Base-by-base conservation (phyloP, 1,139 yeast genomes). In the Sugiyamaella novakii region DNA sequence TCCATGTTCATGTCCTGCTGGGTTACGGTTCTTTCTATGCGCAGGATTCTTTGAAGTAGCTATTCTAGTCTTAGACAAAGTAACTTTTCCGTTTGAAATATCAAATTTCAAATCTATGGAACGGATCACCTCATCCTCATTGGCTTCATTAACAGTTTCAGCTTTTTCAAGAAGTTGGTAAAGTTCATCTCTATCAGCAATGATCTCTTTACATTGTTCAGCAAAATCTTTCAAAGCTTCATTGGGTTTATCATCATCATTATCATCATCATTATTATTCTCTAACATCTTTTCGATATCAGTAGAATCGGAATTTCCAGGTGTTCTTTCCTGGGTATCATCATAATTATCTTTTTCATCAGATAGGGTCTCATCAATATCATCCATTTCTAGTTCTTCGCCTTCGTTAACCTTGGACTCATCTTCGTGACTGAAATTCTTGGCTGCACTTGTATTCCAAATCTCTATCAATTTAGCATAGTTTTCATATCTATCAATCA, bases 401-500 rank as follows among this genome's bases (percentile, higher is more conserved):
- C n/a, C n/a, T n/a, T n/a, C n/a, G n/a, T n/a, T n/a, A n/a, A n/a
- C n/a, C n/a, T n/a, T n/a, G n/a, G n/a, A n/a, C n/a, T n/a, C n/a
- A n/a, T n/a, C 28, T 14, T 36, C 17, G 25, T 31, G n/a, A 25
- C 22, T 11, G 38, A 15, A 11, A 18, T 17, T 35, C 43, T 40
- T 38, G 5, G 42, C 33, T 4, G 45, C 27, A 28, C 39, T 38
- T 2, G 34, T 29, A 14, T 40, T 33, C 65, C 67, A 63, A 14
- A 59, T 19, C 15, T 57, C 61, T 7, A 61, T 67, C 41, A 69
- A 53, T 37, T 57, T 55, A 3, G 71, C 66, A 29, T 57, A 58
- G 14, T 55, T 53, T 21, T 65, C 69, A 40, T 63, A 61, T 44
- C 59, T 57, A 49, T 69, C 73, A 33, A 69, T 59, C 51, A 69